Evolutionary conservation across 176 grass and related monocot species (phyloP), one percentile per base, ranked within the genome.

Genomic region (Neostapfia colusana): DNA sequence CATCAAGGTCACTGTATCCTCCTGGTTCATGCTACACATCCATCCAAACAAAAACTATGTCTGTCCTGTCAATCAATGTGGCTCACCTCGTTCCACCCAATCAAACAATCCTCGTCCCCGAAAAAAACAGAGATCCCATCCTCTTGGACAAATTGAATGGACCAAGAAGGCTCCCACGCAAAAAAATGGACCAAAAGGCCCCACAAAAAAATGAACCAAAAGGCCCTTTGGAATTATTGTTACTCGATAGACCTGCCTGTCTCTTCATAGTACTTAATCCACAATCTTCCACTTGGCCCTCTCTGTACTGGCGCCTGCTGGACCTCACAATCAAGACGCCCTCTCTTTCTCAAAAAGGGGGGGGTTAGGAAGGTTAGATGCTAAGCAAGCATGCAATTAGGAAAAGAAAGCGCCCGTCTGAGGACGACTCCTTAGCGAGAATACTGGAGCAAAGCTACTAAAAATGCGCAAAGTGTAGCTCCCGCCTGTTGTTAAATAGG

Each of bases 291-390:
- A 79, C 68, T 62, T 75, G 70, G 42, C 63, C 53, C 34, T 57
- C 31, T 31, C 31, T 31, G 31, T 31, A 31, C 31, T 68, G 61
- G 62, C 63, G 35, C 25, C 34, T 61, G 60, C 68, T 79, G 80
- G 63, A 55, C 80, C 74, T 83, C 63, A 68, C 67, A 68, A 31
- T 31, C 31, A 3, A 27, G 68, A 67, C 62, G 7, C 62, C 20
- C 64, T 23, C 63, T 31, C 31, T 61, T 35, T 69, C 53, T 6
- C 62, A 88, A 88, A 80, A 28, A 0, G 28, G n/a, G n/a, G n/a
- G n/a, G n/a, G n/a, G 50, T 51, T 80, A 23, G 86, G 86, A 84
- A 88, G 86, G 81, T 88, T 76, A 88, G 70, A 72, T 84, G 65
- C 40, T 80, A 88, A 88, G 71, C 81, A 88, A 84, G 76, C 76